Evolutionary conservation across 2,329 filamentous ascomycete species (phyloP).

Genomic region (Beauveria rudraprayagi): DNA sequence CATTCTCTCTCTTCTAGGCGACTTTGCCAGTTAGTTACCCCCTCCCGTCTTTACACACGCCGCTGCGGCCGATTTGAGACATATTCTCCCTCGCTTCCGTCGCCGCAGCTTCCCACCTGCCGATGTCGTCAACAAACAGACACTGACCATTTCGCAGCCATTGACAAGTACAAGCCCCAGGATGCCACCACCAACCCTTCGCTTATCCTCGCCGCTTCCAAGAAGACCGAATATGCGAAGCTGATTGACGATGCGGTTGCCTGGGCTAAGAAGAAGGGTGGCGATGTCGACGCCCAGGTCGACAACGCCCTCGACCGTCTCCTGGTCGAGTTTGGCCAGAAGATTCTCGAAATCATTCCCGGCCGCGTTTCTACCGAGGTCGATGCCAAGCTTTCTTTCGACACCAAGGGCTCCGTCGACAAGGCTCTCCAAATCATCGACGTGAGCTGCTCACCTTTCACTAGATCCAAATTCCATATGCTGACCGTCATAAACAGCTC

Average conservation of each 20-base stretch:
- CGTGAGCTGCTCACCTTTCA: conserved; percentile 40
- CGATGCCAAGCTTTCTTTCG: conserved; percentile 91
- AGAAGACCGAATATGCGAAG: conserved; percentile 93
- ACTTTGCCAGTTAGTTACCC: conserved; percentile 63
- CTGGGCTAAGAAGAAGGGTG: conserved; percentile 72
- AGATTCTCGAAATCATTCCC: conserved; percentile 94
- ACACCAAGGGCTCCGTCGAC: conserved; percentile 81
- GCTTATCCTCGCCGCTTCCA: conserved; percentile 93
- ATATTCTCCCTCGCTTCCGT: background rate
- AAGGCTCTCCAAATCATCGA: conserved; percentile 98
- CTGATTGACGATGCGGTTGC: conserved; percentile 79
- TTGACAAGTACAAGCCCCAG: conserved; percentile 99
- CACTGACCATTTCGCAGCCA: conserved; percentile 52
- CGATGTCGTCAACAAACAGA: conserved; percentile 5
- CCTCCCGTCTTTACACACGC: conserved; percentile 6
- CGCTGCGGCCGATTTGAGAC: conserved; percentile 8
- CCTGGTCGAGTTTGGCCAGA: conserved; percentile 94
- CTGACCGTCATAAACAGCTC: conserved; percentile 48
- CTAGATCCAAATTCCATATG: background rate
- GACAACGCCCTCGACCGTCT: conserved; percentile 87
- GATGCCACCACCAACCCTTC: conserved; percentile 99
- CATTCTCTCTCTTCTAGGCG: conserved; percentile 42
- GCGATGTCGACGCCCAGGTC: conserved; percentile 69
- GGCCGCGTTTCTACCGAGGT: conserved; percentile 99
- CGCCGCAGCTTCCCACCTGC: background rate